Evolutionary conservation across 139 green algal genomes (phyloP), one percentile per base, ranked within the genome.

Genomic region (Volvox africanus): DNA sequence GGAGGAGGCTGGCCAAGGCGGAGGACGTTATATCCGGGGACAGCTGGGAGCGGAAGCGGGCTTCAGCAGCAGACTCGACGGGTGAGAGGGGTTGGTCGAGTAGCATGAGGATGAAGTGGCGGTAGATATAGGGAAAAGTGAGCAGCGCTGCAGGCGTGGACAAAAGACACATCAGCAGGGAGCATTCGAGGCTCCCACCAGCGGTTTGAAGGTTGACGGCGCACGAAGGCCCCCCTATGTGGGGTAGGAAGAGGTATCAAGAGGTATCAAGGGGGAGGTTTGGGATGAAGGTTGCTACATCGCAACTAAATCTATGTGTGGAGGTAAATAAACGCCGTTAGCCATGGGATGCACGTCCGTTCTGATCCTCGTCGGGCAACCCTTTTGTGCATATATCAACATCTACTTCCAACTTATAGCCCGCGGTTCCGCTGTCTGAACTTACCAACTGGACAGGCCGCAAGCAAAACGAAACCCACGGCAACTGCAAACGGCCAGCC

Each of bases 361-460:
- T n/a, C 44, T 14, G 44, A 5, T 55, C 44, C 9, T 55, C 44
- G 9, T 55, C 44, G 44, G 44, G 44, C 44, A 55, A 55, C 5
- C 44, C 44, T 9, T 55, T 55, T 55, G 5, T 9, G 44, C 44
- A 14, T 9, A 55, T 55, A 55, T 55, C 44, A 55, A 9, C 44
- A 9, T 55, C 44, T 9, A 28, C 11, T 6, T 30, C 65, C 12
- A 30, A 73, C 65, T 26, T 73, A 26, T 16, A 73, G 21, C 65
- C 5, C 65, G 11, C 5, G 44, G 9, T 14, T 55, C 5, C 5
- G 44, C 5, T 55, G 9, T 55, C 44, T 55, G 44, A 9, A 55
- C 83, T 69, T 79, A 89, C 83, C 83, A 16, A 89, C 83, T 28
- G 83, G 83, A n/a, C 83, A 89, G 1, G 83, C 83, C 26, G 83